Evolutionary conservation across 2,329 filamentous ascomycete species (phyloP).

Genomic region (Zasmidium angulare): DNA sequence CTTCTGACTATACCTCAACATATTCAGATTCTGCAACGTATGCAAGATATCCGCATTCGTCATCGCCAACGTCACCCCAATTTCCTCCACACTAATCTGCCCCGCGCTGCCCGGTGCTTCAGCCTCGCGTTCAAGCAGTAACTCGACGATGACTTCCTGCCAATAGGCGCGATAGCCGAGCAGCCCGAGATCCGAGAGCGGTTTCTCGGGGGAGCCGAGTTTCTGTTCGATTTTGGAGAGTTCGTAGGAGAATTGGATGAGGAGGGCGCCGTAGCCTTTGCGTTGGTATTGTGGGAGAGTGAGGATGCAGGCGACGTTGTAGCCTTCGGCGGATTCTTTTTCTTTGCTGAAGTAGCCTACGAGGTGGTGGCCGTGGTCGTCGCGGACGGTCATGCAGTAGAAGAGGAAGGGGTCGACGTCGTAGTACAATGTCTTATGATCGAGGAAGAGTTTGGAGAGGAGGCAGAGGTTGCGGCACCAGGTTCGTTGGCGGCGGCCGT

Average conservation of each 20-base stretch:
- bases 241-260: slow-evolving; percentile 98
- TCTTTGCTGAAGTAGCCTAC: slow-evolving; percentile 99
- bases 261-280: slow-evolving; percentile 85
- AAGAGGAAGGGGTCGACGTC: slow-evolving; percentile 99
- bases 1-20: slow-evolving; percentile 93
- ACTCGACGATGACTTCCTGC: slow-evolving; percentile 89
- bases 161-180: slow-evolving; percentile 96
- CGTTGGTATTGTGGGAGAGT: slow-evolving; percentile 95
- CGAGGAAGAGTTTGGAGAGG: slow-evolving; percentile 92
- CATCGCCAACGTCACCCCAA: slow-evolving; percentile 81
- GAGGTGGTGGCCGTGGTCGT: slow-evolving; percentile 87
- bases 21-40: slow-evolving; percentile 87
- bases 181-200: slow-evolving; percentile 87
- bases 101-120: slow-evolving; percentile 50
- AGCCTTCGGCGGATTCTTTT: slow-evolving; percentile 93
- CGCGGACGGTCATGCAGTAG: slow-evolving; percentile 92
- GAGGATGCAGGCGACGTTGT: slow-evolving; percentile 97
- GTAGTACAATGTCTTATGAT: slow-evolving; percentile 98
- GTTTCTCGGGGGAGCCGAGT: slow-evolving; percentile 94
- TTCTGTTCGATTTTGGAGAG: slow-evolving; percentile 93
- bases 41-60: slow-evolving; percentile 97
- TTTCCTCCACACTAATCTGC: slow-evolving; percentile 79
- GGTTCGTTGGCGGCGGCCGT: slow-evolving; percentile 87
- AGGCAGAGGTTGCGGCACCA: slow-evolving; percentile 97
- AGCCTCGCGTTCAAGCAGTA: slow-evolving; percentile 69